Evolutionary conservation across 495 filamentous ascomycete genomes (phyloP), one percentile per base, ranked within the genome.

Genomic region (Penicillium antarcticum): DNA sequence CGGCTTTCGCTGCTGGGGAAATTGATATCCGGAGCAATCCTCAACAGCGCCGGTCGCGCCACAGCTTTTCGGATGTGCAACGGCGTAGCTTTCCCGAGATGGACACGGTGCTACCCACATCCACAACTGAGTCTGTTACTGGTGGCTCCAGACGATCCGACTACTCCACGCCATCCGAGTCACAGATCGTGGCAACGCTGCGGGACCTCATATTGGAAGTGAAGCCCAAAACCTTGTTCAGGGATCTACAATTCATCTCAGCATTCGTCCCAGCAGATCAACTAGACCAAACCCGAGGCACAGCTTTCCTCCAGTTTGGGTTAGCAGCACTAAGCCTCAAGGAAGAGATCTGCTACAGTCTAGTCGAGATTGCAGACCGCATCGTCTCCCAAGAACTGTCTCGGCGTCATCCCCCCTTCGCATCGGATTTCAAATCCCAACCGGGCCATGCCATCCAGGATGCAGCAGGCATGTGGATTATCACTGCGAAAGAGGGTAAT

Each of bases 171-270:
- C 67, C 69, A 60, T 52, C 74, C 58, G 56, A 88, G 73, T 62
- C 78, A 58, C 48, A 83, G 65, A 90, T 96, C 19, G 85, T 92
- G 26, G 83, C 87, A 40, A 80, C 91, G 7, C 71, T 98, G 1
- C 85, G 91, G 46, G 77, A 81, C 5, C 80, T 98, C 13, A 90
- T 98, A 67, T 80, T 72, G 8, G 80, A 86, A 11, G 79, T 92
- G 48, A 86, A 94, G 38, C 92, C 94, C 1, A 89, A 87, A 68
- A 92, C 92, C 0, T 78, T 98, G 1, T 97, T 96, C 76, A 88
- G 94, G 23, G 94, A 98, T 63, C 72, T 98, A 8, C 94, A 98
- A 62, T 96, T 89, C 63, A 95, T 98, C 56, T 90, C 92, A 3
- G 85, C 94, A 0, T 96, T 98, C 61, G 87, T 97, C 19, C 88